Conservation (phyloP, 768 basidiomycete genomes). For the Crepidotus variabilis region DNA sequence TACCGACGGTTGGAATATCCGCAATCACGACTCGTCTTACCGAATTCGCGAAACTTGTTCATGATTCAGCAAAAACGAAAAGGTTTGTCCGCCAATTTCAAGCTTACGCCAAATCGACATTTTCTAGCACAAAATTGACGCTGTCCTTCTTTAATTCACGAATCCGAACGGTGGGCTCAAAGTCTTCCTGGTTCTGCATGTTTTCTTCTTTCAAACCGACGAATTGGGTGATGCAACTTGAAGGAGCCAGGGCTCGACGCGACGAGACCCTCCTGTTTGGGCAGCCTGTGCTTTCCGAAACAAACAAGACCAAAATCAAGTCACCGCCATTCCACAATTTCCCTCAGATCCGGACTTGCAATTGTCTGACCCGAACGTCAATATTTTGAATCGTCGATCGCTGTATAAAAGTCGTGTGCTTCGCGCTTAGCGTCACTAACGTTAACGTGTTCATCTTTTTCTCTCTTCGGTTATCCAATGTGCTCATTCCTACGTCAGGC, state of each 20-base stretch:
- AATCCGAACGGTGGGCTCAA: conserved; percentile 75
- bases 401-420: not conserved
- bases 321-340: not conserved
- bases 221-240: not conserved
- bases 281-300: no score
- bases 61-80: conserved; percentile 10
- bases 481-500: not conserved
- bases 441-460: not conserved
- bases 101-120: conserved; percentile 89
- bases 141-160: conserved; percentile 81
- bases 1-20: conserved; percentile 93
- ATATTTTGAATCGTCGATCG: not conserved
- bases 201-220: not conserved
- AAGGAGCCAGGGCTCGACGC: not conserved
- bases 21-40: conserved; percentile 93
- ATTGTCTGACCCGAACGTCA: not conserved
- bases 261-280: not conserved
- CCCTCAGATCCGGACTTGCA: not conserved
- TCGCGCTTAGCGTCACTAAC: not conserved
- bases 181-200: conserved; percentile 41
- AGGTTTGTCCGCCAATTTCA: conserved; percentile 1
- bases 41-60: conserved; percentile 84
- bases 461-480: not conserved
- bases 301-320: not conserved
- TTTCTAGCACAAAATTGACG: conserved; percentile 90